Conservation (phyloP, 495 filamentous ascomycete genomes). For the Aspergillus wentii region DNA sequence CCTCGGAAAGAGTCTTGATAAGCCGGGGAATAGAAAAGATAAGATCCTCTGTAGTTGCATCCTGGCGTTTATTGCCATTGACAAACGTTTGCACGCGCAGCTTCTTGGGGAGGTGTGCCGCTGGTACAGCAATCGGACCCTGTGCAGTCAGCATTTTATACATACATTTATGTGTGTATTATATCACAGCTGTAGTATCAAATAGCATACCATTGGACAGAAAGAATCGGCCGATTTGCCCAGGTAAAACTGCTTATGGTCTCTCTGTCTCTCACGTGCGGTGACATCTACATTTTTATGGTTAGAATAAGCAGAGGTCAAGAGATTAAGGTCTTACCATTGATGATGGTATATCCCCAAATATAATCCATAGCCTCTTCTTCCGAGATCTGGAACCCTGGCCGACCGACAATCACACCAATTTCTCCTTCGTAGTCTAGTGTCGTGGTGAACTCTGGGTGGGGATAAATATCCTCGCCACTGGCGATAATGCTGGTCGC, state of each 20-base stretch:
- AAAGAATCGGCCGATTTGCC: slow-evolving; percentile 52
- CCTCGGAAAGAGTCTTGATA: slow-evolving; percentile 60
- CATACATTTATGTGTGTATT: too few species aligned
- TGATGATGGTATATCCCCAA: slow-evolving; percentile 55
- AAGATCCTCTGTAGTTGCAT: slow-evolving; percentile 60
- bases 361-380: slow-evolving; percentile 45
- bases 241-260: slow-evolving; percentile 56
- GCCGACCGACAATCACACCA: slow-evolving; percentile 50
- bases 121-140: slow-evolving; percentile 49
- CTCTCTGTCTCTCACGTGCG: slow-evolving; percentile 49
- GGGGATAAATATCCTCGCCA: slow-evolving; percentile 40
- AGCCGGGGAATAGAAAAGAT: slow-evolving; percentile 65
- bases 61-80: slow-evolving; percentile 62
- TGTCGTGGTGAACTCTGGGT: slow-evolving; percentile 44
- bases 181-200: too few species aligned
- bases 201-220: slow-evolving; percentile 47
- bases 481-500: slow-evolving; percentile 48
- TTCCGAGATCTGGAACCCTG: slow-evolving; percentile 40
- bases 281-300: slow-evolving; percentile 37
- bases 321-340: slow-evolving; percentile 16
- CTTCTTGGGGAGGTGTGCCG: slow-evolving; percentile 45
- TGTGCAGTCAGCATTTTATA: too few species aligned
- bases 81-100: slow-evolving; percentile 56
- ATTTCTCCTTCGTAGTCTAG: slow-evolving; percentile 56
- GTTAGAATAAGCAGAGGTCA: not conserved